Conservation (phyloP, 805 yeast species). For the Suhomyces tanzawaensis region DNA sequence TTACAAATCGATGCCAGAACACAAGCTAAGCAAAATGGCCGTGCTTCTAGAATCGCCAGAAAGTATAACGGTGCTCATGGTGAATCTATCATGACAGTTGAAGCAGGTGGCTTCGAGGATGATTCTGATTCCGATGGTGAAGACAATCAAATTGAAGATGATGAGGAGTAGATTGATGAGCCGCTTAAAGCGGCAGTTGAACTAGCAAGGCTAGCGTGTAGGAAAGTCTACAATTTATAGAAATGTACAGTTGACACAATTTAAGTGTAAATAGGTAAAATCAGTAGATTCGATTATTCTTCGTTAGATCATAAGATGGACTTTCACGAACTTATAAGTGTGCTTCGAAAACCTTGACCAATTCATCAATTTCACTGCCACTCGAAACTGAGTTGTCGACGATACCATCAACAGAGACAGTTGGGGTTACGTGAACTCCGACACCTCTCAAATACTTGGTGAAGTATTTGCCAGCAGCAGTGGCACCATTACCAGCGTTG, state of each 20-base stretch:
- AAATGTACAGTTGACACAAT: too few relatives aligned
- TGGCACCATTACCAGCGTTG: conserved; percentile 59
- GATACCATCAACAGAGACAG: conserved; percentile 70
- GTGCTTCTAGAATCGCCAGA: conserved; percentile 72
- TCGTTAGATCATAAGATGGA: too few relatives aligned
- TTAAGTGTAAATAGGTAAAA: too few relatives aligned
- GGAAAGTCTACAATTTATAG: too few relatives aligned
- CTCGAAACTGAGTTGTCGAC: conserved; percentile 57
- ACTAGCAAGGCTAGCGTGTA: too few relatives aligned
- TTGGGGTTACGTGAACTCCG: conserved; percentile 84
- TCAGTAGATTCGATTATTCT: too few relatives aligned
- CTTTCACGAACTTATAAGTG: conserved; percentile 15
- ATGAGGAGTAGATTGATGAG: conserved; percentile 17
- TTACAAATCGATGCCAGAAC: conserved; percentile 57
- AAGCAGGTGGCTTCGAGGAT: conserved; percentile 53
- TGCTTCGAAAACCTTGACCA: conserved; percentile 38
- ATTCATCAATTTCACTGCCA: conserved; percentile 50
- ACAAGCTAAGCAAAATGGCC: conserved; percentile 54
- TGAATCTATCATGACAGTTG: conserved; percentile 62
- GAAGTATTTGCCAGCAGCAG: conserved; percentile 69
- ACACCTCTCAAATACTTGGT: conserved; percentile 70
- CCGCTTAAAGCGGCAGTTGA: too few relatives aligned
- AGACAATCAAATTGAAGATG: conserved; percentile 37
- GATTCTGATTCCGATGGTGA: conserved; percentile 61
- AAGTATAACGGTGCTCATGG: conserved; percentile 52